phyloP scores from a whole-genome alignment of 345 rosid genomes.

The Balakata baccata region DNA sequence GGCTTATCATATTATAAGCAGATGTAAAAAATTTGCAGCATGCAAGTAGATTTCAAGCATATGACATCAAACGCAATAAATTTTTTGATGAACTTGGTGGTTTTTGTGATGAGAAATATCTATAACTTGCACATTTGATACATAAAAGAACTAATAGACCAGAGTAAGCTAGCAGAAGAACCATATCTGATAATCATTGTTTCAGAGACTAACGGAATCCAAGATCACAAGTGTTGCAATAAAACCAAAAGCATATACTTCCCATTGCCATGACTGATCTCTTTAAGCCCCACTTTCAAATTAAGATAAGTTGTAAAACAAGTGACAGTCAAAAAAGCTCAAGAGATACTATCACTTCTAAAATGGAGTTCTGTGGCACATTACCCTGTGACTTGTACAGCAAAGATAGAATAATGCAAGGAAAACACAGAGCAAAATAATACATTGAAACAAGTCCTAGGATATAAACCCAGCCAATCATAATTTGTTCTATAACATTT shows the following conservation, averaged over 20 bases:
- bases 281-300: background rate
- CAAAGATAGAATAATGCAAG: background rate
- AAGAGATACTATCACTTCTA: background rate
- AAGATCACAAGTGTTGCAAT: background rate
- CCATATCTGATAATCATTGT: background rate
- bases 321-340: background rate
- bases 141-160: too few species aligned
- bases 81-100: too few species aligned
- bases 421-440: background rate
- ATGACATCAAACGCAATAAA: too few species aligned
- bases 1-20: too few species aligned
- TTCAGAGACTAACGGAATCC: background rate
- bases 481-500: background rate
- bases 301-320: background rate
- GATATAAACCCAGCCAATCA: background rate
- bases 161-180: background rate
- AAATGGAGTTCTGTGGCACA: background rate
- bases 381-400: background rate
- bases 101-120: too few species aligned
- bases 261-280: background rate
- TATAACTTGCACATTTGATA: too few species aligned
- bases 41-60: too few species aligned
- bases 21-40: too few species aligned
- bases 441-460: background rate
- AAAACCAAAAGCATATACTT: background rate